phyloP scores from a whole-genome alignment of 2,329 filamentous ascomycete species.

The Cryphonectria nitschkei region DNA sequence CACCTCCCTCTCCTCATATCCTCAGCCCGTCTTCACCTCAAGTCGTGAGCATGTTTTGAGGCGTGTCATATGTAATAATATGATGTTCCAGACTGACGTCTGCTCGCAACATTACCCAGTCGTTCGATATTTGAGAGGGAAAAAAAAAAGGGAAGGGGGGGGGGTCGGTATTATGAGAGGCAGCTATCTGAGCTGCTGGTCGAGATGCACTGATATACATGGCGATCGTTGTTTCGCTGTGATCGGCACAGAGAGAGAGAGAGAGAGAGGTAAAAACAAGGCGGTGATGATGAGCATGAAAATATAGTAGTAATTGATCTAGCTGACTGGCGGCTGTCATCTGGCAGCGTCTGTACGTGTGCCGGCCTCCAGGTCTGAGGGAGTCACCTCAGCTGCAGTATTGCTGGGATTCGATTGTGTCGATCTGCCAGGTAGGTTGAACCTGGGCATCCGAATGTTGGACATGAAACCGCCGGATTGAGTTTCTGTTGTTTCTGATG shows the following conservation, averaged over 20 bases:
- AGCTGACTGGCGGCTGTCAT: slow-evolving; percentile 20
- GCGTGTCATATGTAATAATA: slow-evolving; percentile 12
- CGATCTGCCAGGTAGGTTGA: slow-evolving; percentile 13
- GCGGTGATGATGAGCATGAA: background rate
- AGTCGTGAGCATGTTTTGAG: background rate
- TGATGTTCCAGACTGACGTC: slow-evolving; percentile 9
- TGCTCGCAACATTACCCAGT: background rate
- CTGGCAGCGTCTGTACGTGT: slow-evolving; percentile 24
- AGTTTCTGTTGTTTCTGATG: slow-evolving; percentile 1
- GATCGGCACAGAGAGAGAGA: slow-evolving; percentile 6
- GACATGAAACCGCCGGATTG: slow-evolving; percentile 25
- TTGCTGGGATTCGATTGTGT: slow-evolving; percentile 35
- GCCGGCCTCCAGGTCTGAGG: slow-evolving; percentile 43
- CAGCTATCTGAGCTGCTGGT: slow-evolving; percentile 13
- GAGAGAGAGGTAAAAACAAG: background rate
- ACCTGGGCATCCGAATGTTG: slow-evolving; percentile 24
- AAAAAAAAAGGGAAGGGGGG: background rate
- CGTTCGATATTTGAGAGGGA: background rate
- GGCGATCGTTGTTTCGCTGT: slow-evolving; percentile 16
- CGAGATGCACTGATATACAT: slow-evolving; percentile 23
- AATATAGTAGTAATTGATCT: slow-evolving; percentile 19
- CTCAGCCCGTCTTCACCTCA: background rate
- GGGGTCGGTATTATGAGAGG: background rate
- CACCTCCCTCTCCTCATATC: background rate
- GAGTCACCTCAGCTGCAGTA: slow-evolving; percentile 35